A percentile compares a stretch with the other conserved stretches of the same genome.
These are phyloP conservation scores for Cornus controversa DNA, from an alignment of 148 eudicot genomes.

Conservation along the genomic window DNA sequence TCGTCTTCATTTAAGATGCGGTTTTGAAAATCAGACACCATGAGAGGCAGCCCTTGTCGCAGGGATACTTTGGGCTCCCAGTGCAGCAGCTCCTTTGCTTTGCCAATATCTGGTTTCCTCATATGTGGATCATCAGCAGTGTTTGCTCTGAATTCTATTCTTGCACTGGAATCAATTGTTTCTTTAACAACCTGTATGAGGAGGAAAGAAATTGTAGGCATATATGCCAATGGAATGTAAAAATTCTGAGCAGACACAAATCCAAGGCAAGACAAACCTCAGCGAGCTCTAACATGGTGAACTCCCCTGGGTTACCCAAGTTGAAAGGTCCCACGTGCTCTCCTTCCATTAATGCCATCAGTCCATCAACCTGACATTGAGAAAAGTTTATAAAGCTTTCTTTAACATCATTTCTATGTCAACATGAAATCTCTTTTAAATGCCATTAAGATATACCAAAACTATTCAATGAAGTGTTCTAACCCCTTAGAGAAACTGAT, in stretches of 20 bases:
- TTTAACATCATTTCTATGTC: background rate
- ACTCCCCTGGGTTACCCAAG: constrained; percentile 90
- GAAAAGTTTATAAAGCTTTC: background rate
- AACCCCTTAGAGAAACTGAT: background rate
- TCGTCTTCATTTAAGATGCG: constrained; percentile 78
- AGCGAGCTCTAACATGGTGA: constrained; percentile 93
- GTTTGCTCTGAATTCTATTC: constrained; percentile 61
- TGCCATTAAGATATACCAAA: background rate
- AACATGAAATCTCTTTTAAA: background rate
- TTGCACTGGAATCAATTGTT: constrained; percentile 71
- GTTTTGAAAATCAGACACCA: constrained; percentile 76
- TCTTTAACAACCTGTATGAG: constrained; percentile 69
- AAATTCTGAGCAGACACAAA: background rate
- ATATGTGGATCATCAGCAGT: constrained; percentile 92
- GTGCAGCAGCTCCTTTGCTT: constrained; percentile 73
- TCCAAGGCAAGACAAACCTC: constrained; percentile 43
- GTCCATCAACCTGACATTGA: constrained; percentile 64
- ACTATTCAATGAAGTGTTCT: background rate
- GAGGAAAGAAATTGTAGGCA: background rate
- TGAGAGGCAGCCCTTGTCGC: constrained; percentile 71
- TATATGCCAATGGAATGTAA: background rate
- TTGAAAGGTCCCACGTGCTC: constrained; percentile 89
- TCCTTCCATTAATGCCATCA: constrained; percentile 85
- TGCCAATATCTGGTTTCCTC: constrained; percentile 89
- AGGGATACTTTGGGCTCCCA: constrained; percentile 85